Base-by-base conservation (phyloP, 169 alveolate species). In the Plasmodium yoelii region DNA sequence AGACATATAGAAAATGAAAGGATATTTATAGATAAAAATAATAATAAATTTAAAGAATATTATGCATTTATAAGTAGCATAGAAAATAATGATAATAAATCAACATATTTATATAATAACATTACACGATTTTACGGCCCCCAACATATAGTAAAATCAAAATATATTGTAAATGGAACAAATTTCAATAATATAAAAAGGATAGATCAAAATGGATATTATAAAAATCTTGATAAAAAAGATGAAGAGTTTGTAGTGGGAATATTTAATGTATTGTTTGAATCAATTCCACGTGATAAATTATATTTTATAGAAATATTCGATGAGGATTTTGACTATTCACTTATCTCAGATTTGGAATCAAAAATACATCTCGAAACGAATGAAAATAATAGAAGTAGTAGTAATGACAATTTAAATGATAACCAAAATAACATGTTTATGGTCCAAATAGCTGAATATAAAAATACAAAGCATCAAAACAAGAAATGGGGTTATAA, bases 31-130 rank as follows among this genome's bases (percentile, higher is more conserved):
- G 46, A 61, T 19, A 61, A 61, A 61, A 8, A 24, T 9, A 34
- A 56, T 56, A 56, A 61, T 5, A 34, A 61, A 22, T 22, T 22
- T 19, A 61, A 26, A 61, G 71, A 15, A 61, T 61, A 61, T 61
- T 61, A 61, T 24, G 47, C 26, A 8, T 61, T 19, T 19, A 39
- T 61, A 24, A 61, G 15, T 61, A 61, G 18, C 19, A 19, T 34
- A 34, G 42, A n/a, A 24, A 8, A 13, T 22, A 22, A 61, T 22
- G 71, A 34, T 13, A 61, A 61, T 61, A 61, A 8, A 24, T 39
- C 71, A 26, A 19, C n/a, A 22, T 34, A 22, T 61, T 12, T 9
- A 22, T 24, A 61, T 22, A 61, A 61, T 24, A 18, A 61, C 1
- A 24, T 61, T 22, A 10, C 26, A 61, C 59, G 59, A 2, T 69